Base-by-base conservation (phyloP, 106 monocot genomes). In the Dendrobium huoshanense region DNA sequence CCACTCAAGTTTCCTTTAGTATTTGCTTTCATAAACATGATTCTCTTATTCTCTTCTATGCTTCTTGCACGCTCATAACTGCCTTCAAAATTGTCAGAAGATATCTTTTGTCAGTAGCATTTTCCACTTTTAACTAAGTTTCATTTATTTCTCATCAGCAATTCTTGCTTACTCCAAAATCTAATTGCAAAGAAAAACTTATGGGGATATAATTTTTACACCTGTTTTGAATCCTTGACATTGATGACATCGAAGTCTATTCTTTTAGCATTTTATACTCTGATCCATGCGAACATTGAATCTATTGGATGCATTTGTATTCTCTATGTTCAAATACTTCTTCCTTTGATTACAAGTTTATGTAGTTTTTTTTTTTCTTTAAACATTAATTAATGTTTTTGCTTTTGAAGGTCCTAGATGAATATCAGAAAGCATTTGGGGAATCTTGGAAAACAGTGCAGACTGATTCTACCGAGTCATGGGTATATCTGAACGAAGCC, bases 341-440 rank as follows among this genome's bases (percentile, higher is more conserved):
- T 45, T 45, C 9, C 45, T 6, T 45, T 45, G 45, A 45, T 45
- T 9, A 45, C 45, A 45, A 45, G 45, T 45, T 9, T 45, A 45
- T 45, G 45, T 7, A 45, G 45, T 7, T 45, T 45, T 44, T 44
- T n/a, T 45, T 45, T 45, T 45, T 45, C 6, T 5, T 7, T 45
- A 7, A 7, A 7, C 8, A 31, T 45, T 44, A 5, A 44, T 6
- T 45, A 8, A 5, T 45, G 4, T 45, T 56, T 56, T 56, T 73
- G 58, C 75, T 11, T 56, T 27, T 65, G 18, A 78, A 92, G 92
- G 87, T 92, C 6, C 70, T 92, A 29, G 92, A 92, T 79, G 92
- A 89, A 70, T 92, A 92, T 79, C 89, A 89, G 56, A 91, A 85
- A 84, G 79, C 75, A 75, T 89, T 91, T 84, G 91, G 91, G 41